These are phyloP conservation scores for Calonectria hawksworthii DNA, from an alignment of 2,329 filamentous ascomycete genomes.

Conservation along the genomic window DNA sequence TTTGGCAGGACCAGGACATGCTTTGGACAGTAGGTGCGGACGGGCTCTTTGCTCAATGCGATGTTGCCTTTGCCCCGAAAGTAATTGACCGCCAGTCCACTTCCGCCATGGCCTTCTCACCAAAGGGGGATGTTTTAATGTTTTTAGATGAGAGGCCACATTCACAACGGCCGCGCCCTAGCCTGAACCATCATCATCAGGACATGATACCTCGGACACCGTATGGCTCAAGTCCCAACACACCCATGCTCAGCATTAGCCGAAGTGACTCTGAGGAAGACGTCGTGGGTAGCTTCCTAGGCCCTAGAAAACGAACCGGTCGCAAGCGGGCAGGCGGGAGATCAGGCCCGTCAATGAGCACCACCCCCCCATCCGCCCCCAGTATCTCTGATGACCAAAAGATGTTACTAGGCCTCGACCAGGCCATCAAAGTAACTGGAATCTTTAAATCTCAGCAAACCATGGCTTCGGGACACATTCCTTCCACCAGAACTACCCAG, in stretches of 20 bases:
- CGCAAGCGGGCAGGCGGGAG: constrained; percentile 61
- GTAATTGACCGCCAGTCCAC: constrained; percentile 74
- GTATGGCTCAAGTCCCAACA: constrained; percentile 64
- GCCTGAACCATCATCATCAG: constrained; percentile 52
- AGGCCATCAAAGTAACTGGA: constrained; percentile 70
- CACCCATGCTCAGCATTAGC: constrained; percentile 67
- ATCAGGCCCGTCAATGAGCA: constrained; percentile 62
- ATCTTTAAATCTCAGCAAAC: constrained; percentile 71
- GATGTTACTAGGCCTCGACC: constrained; percentile 66
- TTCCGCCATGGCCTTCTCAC: constrained; percentile 72
- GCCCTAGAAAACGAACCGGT: constrained; percentile 56
- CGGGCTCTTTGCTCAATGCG: constrained; percentile 74
- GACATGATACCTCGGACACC: constrained; percentile 55
- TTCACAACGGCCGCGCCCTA: constrained; percentile 58
- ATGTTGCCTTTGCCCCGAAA: constrained; percentile 74
- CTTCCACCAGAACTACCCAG: constrained; percentile 63
- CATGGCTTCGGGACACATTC: constrained; percentile 73
- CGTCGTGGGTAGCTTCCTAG: constrained; percentile 71
- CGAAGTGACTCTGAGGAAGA: constrained; percentile 77
- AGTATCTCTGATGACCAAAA: constrained; percentile 51
- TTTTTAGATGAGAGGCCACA: constrained; percentile 71
- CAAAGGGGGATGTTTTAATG: constrained; percentile 71
- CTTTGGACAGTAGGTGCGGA: constrained; percentile 77
- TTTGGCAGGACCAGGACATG: constrained; percentile 76
- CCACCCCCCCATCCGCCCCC: constrained; percentile 65